phyloP scores from a whole-genome alignment of 139 green algal species.

The Dunaliella sp. region DNA sequence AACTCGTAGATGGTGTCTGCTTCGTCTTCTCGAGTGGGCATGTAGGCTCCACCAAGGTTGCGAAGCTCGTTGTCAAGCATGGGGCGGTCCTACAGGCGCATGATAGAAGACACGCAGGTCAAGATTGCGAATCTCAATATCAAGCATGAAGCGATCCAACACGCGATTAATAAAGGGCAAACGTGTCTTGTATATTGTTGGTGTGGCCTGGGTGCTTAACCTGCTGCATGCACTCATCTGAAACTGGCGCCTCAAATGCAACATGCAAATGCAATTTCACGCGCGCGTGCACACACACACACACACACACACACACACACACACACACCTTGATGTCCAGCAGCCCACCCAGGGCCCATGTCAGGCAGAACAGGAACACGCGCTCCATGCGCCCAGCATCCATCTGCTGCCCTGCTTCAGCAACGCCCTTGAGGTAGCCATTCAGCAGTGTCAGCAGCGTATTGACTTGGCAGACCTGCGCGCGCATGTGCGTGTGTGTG shows the following conservation, averaged over 20 bases:
- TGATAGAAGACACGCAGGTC: too few species aligned
- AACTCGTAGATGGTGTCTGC: conserved; percentile 86
- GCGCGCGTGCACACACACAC: too few species aligned
- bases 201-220: too few species aligned
- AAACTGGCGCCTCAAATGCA: too few species aligned
- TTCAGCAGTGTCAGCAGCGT: conserved; percentile 83
- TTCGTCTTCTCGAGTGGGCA: conserved; percentile 53
- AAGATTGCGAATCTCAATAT: conserved; percentile 55
- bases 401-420: conserved; percentile 33
- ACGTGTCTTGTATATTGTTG: too few species aligned
- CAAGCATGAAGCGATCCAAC: conserved; percentile 65
- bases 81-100: conserved; percentile 46
- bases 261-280: too few species aligned
- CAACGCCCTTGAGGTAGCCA: conserved; percentile 53
- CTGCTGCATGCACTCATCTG: too few species aligned
- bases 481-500: too few species aligned
- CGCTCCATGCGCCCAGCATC: conserved; percentile 68
- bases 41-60: conserved; percentile 28
- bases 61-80: conserved; percentile 68
- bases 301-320: too few species aligned
- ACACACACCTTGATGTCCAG: conserved; percentile 60
- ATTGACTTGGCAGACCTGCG: conserved; percentile 66
- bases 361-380: conserved; percentile 84
- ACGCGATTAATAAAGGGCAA: too few species aligned
- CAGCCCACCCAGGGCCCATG: conserved; percentile 85